Percentiles rank a stretch among this genome's conserved stretches.
phyloP scores from a whole-genome alignment of 192 early-diverging fungal species.

The Backusella australiensis region DNA sequence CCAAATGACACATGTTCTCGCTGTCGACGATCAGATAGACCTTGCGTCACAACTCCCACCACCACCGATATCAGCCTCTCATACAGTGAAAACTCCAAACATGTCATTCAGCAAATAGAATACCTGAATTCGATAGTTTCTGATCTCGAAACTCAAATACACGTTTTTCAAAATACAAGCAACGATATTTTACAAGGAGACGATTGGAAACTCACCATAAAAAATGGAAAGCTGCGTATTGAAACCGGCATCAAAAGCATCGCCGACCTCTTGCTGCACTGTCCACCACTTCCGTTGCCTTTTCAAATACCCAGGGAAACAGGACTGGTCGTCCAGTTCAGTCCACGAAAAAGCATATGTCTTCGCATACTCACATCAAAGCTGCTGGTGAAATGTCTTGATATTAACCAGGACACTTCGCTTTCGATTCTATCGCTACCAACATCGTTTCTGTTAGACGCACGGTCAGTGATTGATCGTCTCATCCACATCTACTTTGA shows the following conservation, averaged over 20 bases:
- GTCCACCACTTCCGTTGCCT: background rate
- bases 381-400: background rate
- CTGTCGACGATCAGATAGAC: background rate
- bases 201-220: background rate
- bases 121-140: background rate
- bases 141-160: background rate
- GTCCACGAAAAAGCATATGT: background rate
- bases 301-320: background rate
- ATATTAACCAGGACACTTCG: background rate
- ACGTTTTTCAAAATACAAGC: background rate
- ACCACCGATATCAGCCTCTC: background rate
- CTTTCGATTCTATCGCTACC: background rate
- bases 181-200: background rate
- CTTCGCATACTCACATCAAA: background rate
- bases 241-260: background rate
- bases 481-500: background rate
- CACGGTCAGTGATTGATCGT: background rate
- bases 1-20: background rate
- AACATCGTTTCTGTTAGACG: background rate
- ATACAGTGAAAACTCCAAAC: background rate
- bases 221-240: background rate
- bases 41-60: background rate
- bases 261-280: background rate
- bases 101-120: background rate
- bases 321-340: background rate